Conservation (phyloP, 768 basidiomycete genomes). For the Lactarius vividus region DNA sequence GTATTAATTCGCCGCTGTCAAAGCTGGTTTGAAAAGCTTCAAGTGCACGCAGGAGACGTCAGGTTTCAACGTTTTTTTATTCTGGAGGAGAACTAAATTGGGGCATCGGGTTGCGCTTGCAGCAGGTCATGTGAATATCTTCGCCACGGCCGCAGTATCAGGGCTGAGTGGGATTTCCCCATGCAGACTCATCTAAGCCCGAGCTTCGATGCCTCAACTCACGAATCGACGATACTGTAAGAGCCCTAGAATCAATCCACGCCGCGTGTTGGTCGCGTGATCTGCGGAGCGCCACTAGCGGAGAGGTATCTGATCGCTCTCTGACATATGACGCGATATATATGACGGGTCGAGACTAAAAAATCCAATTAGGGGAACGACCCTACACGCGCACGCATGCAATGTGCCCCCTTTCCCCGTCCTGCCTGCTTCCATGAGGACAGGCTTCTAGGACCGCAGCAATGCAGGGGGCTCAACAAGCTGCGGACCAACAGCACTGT, state of each 20-base stretch:
- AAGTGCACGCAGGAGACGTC: neutral
- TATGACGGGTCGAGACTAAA: neutral
- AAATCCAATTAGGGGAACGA: neutral
- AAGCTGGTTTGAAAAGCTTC: neutral
- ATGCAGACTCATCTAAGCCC: neutral
- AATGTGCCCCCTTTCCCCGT: neutral
- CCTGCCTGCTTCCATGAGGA: conserved; percentile 9
- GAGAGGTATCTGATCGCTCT: neutral
- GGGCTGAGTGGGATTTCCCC: neutral
- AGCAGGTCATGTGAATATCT: neutral
- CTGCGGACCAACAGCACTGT: neutral
- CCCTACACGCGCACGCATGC: no score
- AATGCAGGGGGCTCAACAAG: neutral
- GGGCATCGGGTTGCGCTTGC: neutral
- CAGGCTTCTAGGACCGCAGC: neutral
- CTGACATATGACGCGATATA: neutral
- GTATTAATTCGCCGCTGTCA: neutral
- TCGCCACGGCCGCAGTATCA: neutral
- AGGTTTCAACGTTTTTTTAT: neutral
- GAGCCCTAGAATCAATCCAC: neutral
- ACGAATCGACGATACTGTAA: neutral
- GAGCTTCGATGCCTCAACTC: neutral
- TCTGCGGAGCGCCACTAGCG: neutral
- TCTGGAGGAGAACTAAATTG: neutral
- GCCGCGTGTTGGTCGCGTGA: neutral